These are phyloP conservation scores for Tetracladium maxilliforme DNA, from an alignment of 2,329 filamentous ascomycete species.

Conservation along the genomic window DNA sequence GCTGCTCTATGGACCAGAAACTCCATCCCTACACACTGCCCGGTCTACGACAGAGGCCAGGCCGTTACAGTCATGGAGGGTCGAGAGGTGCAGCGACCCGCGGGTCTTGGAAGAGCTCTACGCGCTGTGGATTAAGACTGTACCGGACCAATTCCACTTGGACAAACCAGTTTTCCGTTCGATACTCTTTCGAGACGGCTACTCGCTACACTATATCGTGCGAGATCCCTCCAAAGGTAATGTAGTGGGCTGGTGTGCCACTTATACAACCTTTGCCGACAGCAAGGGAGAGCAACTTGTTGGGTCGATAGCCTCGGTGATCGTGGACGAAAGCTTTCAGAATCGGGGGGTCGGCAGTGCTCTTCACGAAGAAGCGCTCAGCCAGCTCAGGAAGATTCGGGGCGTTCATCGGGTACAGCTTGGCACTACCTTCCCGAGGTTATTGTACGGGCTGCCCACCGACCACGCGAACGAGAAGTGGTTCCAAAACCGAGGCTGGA, in stretches of 20 bases:
- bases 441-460: constrained; percentile 36
- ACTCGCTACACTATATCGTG: constrained; percentile 40
- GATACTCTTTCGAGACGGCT: constrained; percentile 37
- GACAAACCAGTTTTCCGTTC: constrained; percentile 23
- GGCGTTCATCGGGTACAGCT: constrained; percentile 39
- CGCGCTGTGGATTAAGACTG: constrained; percentile 11
- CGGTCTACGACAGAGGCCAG: constrained; percentile 5
- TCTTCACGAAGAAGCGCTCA: constrained; percentile 35
- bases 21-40: not conserved
- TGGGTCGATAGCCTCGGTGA: constrained; percentile 37
- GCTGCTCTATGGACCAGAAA: not conserved
- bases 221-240: constrained; percentile 25
- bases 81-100: constrained; percentile 13
- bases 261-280: constrained; percentile 41
- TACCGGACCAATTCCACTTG: constrained; percentile 26
- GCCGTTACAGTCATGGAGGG: constrained; percentile 7
- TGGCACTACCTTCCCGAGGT: constrained; percentile 41
- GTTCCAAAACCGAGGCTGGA: constrained; percentile 40
- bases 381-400: constrained; percentile 30
- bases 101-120: constrained; percentile 11
- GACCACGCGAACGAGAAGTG: constrained; percentile 25
- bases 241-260: constrained; percentile 42
- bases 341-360: constrained; percentile 34
- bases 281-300: constrained; percentile 34
- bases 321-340: constrained; percentile 32